A percentile compares a stretch with the other conserved stretches of the same genome.
phyloP scores from a whole-genome alignment of 192 early-diverging fungal genomes.

The Coemansia sp. region DNA sequence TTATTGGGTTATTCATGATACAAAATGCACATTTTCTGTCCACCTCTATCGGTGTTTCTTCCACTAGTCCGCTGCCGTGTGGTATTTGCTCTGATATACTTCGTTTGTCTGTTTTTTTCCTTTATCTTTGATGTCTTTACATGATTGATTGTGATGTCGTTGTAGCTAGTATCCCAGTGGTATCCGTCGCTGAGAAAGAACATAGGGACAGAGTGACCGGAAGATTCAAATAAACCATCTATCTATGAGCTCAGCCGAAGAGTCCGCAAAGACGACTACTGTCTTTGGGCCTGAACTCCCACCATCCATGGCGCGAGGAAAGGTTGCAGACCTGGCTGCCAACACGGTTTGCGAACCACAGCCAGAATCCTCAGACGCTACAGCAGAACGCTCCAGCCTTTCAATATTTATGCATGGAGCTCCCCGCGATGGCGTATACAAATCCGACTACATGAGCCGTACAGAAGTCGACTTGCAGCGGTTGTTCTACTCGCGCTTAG shows the following conservation, averaged over 20 bases:
- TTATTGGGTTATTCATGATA: not conserved
- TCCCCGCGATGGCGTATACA: slow-evolving; percentile 10
- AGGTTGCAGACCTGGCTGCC: not conserved
- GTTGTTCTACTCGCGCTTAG: slow-evolving; percentile 30
- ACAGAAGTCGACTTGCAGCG: slow-evolving; percentile 38
- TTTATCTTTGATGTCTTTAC: slow-evolving; percentile 3
- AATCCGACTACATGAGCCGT: slow-evolving; percentile 26
- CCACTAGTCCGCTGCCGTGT: not conserved
- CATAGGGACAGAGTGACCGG: not conserved
- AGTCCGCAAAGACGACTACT: slow-evolving; percentile 3
- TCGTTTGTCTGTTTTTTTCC: slow-evolving; percentile 2
- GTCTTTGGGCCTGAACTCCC: slow-evolving; percentile 50
- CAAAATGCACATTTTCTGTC: not conserved
- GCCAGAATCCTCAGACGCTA: not conserved
- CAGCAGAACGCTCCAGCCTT: slow-evolving; percentile 12
- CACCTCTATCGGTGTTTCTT: not conserved
- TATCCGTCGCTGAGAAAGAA: not conserved
- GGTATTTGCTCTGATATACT: not conserved
- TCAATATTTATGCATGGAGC: slow-evolving; percentile 16
- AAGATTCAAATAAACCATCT: not conserved
- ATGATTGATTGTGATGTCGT: not conserved
- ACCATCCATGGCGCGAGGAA: slow-evolving; percentile 42
- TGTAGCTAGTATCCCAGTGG: not conserved
- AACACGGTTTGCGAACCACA: not conserved
- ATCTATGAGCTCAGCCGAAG: slow-evolving; percentile 4